Evolutionary conservation across 2,329 filamentous ascomycete species (phyloP).

Genomic region (Aspergillus novoparasiticus): DNA sequence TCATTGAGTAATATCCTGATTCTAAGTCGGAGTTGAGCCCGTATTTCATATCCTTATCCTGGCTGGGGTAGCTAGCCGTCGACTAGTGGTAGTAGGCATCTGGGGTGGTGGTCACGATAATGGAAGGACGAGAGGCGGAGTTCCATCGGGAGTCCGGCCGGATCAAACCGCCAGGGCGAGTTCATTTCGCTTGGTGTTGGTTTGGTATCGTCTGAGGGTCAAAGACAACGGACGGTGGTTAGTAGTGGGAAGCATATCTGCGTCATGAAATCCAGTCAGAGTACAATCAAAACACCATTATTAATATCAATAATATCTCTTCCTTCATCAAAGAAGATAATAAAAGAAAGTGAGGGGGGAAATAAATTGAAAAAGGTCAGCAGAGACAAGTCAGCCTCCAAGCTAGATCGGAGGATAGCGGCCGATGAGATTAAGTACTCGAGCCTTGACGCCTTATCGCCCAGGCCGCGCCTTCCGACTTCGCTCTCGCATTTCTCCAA

Average conservation of each 20-base stretch:
- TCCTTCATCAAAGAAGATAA: not conserved
- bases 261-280: conserved; percentile 5
- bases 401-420: conserved; percentile 5
- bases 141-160: conserved; percentile 13
- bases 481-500: conserved; percentile 6
- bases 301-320: not conserved
- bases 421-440: conserved; percentile 11
- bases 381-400: not conserved
- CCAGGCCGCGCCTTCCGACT: conserved; percentile 16
- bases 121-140: conserved; percentile 5
- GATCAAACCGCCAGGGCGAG: conserved; percentile 6
- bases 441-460: conserved; percentile 10
- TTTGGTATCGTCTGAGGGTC: conserved; percentile 1
- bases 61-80: not conserved
- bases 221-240: not conserved
- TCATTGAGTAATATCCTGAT: not conserved
- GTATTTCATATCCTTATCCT: not conserved
- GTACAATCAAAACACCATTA: not conserved
- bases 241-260: not conserved
- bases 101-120: not conserved
- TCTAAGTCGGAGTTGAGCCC: not conserved
- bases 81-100: not conserved
- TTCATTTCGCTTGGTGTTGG: not conserved
- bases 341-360: not conserved
- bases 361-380: not conserved